A percentile compares a stretch with the other conserved stretches of the same genome.
Conservation (phyloP, 176 grass and related monocot genomes). For the Puccinellia tenuiflora region DNA sequence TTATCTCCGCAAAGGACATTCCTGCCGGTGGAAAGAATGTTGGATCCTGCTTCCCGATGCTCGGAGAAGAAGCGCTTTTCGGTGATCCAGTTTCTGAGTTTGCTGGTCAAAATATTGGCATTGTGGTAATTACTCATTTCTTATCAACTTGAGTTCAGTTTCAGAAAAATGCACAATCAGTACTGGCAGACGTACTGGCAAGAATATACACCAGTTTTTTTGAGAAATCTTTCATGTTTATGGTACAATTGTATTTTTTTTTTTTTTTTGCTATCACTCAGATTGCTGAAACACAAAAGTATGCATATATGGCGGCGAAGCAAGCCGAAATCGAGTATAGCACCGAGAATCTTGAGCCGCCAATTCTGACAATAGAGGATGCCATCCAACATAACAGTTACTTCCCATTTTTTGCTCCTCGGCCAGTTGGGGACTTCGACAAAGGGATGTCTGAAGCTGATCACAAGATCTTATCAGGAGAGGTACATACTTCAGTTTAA, state of each 20-base stretch:
- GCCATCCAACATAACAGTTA: conserved; percentile 55
- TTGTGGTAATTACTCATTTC: too few relatives aligned
- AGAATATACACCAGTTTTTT: too few relatives aligned
- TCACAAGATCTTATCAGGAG: conserved; percentile 54
- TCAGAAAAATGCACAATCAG: too few relatives aligned
- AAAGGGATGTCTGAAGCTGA: conserved; percentile 85
- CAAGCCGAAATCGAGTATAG: conserved; percentile 56
- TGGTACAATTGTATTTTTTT: too few relatives aligned
- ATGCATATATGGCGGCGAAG: conserved; percentile 74
- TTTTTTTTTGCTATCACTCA: conserved; percentile 26
- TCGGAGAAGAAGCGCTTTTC: conserved; percentile 63
- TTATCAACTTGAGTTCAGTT: too few relatives aligned
- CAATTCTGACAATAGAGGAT: conserved; percentile 77
- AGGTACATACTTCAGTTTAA: too few relatives aligned
- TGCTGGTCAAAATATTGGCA: conserved; percentile 71
- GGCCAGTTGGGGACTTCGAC: conserved; percentile 56
- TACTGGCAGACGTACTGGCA: too few relatives aligned
- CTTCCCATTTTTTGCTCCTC: conserved; percentile 44
- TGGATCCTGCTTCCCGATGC: conserved; percentile 15
- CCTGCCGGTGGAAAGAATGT: conserved; percentile 55
- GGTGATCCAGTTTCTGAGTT: conserved; percentile 54
- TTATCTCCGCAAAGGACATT: conserved; percentile 63
- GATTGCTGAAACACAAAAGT: conserved; percentile 73
- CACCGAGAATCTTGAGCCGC: conserved; percentile 59
- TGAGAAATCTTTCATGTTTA: too few relatives aligned